Conservation (phyloP, 1,284 basidiomycete genomes). For the Irpex rosettiformis region DNA sequence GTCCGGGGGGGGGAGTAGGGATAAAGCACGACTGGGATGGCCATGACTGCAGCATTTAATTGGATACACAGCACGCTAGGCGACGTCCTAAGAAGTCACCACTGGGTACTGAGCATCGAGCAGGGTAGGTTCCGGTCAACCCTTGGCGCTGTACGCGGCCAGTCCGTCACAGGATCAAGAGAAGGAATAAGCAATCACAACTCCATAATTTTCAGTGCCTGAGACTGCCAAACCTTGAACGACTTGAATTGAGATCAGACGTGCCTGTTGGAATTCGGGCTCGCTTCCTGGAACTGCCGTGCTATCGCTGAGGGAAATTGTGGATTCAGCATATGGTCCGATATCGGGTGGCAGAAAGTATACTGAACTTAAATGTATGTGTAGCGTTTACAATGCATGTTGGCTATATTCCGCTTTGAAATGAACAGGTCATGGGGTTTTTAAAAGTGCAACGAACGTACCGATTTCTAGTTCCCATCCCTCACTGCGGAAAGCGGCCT, state of each 20-base stretch:
- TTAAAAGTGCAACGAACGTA: neutral
- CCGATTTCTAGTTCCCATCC: neutral
- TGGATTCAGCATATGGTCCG: neutral
- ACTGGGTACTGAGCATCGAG: too few species aligned
- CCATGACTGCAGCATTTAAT: too few species aligned
- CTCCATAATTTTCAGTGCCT: neutral
- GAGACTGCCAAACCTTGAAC: neutral
- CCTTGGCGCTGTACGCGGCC: too few species aligned
- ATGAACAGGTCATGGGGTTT: neutral
- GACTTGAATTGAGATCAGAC: neutral
- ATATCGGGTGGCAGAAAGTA: neutral
- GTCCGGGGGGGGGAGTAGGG: neutral
- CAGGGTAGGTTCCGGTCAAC: too few species aligned
- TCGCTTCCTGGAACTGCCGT: neutral
- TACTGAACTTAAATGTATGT: neutral
- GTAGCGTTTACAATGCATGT: neutral
- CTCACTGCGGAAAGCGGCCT: neutral
- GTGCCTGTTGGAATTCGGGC: neutral
- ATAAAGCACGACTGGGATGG: too few species aligned
- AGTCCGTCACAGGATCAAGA: too few species aligned
- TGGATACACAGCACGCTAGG: too few species aligned
- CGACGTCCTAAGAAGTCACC: too few species aligned
- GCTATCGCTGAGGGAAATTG: neutral
- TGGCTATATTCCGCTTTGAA: neutral
- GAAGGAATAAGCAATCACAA: too few species aligned